Evolutionary conservation across 2,329 filamentous ascomycete species (phyloP).

Genomic region (Talaromyces funiculosus): DNA sequence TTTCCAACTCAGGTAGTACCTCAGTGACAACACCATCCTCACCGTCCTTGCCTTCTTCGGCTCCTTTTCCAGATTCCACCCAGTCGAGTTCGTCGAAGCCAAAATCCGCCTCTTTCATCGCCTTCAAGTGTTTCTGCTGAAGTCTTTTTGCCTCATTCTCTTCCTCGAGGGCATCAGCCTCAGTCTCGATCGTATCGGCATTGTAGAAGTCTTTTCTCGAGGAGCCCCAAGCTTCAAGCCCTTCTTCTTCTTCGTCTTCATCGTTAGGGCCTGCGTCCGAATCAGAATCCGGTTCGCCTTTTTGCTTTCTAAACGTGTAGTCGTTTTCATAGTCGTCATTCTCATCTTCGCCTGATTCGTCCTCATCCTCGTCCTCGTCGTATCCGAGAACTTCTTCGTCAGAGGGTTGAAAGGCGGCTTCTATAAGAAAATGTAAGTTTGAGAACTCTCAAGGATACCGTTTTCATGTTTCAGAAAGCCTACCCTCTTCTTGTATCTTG

Average conservation of each 20-base stretch:
- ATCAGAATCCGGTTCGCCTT: conserved; percentile 19
- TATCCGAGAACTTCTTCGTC: conserved; percentile 60
- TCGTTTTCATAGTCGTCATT: conserved; percentile 41
- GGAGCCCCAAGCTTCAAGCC: conserved; percentile 73
- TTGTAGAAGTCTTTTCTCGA: conserved; percentile 90
- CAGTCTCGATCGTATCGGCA: conserved; percentile 68
- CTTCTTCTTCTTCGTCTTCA: conserved; percentile 49
- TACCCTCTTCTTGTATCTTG: conserved; percentile 62
- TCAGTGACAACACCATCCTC: conserved; percentile 66
- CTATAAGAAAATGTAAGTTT: conserved; percentile 31
- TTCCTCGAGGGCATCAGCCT: conserved; percentile 77
- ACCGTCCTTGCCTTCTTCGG: conserved; percentile 43
- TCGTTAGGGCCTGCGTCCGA: conserved; percentile 33
- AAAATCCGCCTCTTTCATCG: conserved; percentile 88
- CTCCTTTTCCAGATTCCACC: conserved; percentile 52
- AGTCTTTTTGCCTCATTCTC: conserved; percentile 82
- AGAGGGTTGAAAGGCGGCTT: conserved; percentile 52
- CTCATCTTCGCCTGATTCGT: conserved; percentile 35
- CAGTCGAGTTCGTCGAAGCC: conserved; percentile 88
- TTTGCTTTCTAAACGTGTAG: conserved; percentile 20
- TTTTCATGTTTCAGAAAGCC: conserved; percentile 8
- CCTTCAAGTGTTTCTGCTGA: conserved; percentile 83
- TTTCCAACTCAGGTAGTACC: conserved; percentile 74
- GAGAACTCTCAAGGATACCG: neutral
- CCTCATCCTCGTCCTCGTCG: conserved; percentile 46